Evolutionary conservation across 2,329 filamentous ascomycete species (phyloP).

Genomic region (Penicillium sp.): DNA sequence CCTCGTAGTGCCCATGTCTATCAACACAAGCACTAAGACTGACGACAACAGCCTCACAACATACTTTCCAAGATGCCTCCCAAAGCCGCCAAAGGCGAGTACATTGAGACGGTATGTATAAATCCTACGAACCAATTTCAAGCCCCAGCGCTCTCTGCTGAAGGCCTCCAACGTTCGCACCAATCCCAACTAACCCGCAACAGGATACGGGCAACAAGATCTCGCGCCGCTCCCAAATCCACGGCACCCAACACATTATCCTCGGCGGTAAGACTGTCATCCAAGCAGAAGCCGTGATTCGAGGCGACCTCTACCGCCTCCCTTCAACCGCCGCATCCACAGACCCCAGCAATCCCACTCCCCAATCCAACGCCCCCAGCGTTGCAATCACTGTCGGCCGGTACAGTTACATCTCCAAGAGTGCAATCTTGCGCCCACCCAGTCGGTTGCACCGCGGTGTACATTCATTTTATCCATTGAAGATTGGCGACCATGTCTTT

Average conservation of each 20-base stretch:
- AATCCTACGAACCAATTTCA: neutral
- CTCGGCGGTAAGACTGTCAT: constrained; percentile 95
- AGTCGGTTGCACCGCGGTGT: constrained; percentile 77
- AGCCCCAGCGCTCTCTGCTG: neutral
- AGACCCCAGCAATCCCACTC: constrained; percentile 39
- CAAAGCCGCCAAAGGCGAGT: constrained; percentile 82
- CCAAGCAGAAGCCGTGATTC: constrained; percentile 90
- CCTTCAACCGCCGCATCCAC: constrained; percentile 32
- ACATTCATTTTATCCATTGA: constrained; percentile 72
- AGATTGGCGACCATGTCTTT: constrained; percentile 93
- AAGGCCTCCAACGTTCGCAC: constrained; percentile 4
- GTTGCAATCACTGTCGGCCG: constrained; percentile 80
- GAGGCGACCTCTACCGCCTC: constrained; percentile 77
- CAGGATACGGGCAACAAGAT: constrained; percentile 99
- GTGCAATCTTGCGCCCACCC: constrained; percentile 79
- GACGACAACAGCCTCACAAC: constrained; percentile 8
- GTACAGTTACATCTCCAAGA: constrained; percentile 84
- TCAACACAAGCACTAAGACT: constrained; percentile 4
- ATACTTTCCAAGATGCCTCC: constrained; percentile 63
- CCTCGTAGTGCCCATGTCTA: constrained; percentile 2
- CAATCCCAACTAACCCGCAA: constrained; percentile 9
- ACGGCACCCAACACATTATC: constrained; percentile 97
- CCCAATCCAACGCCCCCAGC: constrained; percentile 37
- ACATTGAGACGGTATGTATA: constrained; percentile 84
- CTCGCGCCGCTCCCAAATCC: constrained; percentile 84